Evolutionary conservation across 2,329 filamentous ascomycete genomes (phyloP).

Genomic region (Ophiostoma angusticollis): DNA sequence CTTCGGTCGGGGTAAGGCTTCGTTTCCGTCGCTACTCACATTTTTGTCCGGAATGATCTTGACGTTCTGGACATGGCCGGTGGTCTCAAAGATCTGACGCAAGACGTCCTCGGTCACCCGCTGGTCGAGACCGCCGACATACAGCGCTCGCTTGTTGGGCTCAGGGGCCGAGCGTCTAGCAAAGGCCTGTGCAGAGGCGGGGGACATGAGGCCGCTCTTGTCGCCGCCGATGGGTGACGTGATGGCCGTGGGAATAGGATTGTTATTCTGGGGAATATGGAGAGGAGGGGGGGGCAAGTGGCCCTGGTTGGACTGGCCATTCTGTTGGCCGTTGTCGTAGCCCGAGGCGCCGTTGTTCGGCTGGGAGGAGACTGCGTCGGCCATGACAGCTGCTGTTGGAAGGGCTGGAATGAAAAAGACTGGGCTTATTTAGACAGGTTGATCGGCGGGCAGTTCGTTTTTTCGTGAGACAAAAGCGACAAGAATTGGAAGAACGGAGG

Average conservation of each 20-base stretch:
- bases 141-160: slow-evolving; percentile 95
- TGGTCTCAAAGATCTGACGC: slow-evolving; percentile 97
- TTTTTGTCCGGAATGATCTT: slow-evolving; percentile 99
- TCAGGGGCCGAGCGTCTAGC: slow-evolving; percentile 86
- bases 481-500: slow-evolving; percentile 8
- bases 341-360: slow-evolving; percentile 58
- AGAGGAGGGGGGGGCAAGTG: slow-evolving; percentile 87
- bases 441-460: slow-evolving; percentile 1
- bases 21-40: no score
- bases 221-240: slow-evolving; percentile 72
- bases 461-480: slow-evolving; percentile 12
- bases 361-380: slow-evolving; percentile 61
- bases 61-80: slow-evolving; percentile 93
- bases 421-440: no score
- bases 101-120: slow-evolving; percentile 92
- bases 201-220: slow-evolving; percentile 61
- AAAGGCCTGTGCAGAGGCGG: slow-evolving; percentile 67
- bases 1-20: no score
- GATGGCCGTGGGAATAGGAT: slow-evolving; percentile 85
- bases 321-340: slow-evolving; percentile 65
- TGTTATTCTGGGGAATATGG: slow-evolving; percentile 92
- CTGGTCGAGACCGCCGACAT: slow-evolving; percentile 88
- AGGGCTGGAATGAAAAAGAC: neutral
- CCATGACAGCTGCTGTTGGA: slow-evolving; percentile 45
- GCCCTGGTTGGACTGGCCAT: slow-evolving; percentile 53